phyloP scores from a whole-genome alignment of 768 basidiomycete species.

The Amyloporia xantha region DNA sequence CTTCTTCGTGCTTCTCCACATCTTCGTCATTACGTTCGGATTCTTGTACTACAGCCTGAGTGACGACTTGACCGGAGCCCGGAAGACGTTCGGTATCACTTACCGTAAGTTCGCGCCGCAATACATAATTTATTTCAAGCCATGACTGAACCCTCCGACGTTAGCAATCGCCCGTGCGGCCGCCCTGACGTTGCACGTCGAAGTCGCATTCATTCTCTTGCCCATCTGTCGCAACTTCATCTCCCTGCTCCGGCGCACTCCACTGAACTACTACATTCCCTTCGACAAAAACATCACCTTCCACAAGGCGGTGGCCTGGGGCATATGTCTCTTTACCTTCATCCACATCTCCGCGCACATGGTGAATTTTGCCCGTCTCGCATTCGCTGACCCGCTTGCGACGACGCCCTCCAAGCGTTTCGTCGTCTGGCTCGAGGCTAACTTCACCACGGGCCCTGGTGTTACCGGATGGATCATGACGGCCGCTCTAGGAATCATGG shows the following conservation, averaged over 20 bases:
- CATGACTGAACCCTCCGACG: background rate
- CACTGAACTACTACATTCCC: conserved; percentile 80
- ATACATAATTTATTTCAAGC: background rate
- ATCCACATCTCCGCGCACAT: conserved; percentile 84
- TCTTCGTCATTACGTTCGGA: conserved; percentile 72
- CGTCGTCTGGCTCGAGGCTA: conserved; percentile 65
- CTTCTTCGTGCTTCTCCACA: conserved; percentile 75
- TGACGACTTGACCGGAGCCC: conserved; percentile 67
- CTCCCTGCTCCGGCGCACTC: conserved; percentile 79
- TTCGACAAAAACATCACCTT: conserved; percentile 92
- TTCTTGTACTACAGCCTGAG: conserved; percentile 71
- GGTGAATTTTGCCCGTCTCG: conserved; percentile 73
- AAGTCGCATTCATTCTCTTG: conserved; percentile 89
- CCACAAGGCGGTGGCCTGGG: conserved; percentile 89
- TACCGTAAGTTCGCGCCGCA: conserved; percentile 48
- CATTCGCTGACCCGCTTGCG: conserved; percentile 46
- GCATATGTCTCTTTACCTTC: conserved; percentile 69
- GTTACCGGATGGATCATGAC: conserved; percentile 89
- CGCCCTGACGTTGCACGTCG: conserved; percentile 85
- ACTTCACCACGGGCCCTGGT: conserved; percentile 80
- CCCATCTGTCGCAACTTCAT: conserved; percentile 95
- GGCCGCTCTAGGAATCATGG: conserved; percentile 65
- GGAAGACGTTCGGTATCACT: conserved; percentile 66
- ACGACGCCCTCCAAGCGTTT: conserved; percentile 48
- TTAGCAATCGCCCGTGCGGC: conserved; percentile 81